phyloP scores from a whole-genome alignment of 2,329 filamentous ascomycete species.

The Orbilia ellipsospora region DNA sequence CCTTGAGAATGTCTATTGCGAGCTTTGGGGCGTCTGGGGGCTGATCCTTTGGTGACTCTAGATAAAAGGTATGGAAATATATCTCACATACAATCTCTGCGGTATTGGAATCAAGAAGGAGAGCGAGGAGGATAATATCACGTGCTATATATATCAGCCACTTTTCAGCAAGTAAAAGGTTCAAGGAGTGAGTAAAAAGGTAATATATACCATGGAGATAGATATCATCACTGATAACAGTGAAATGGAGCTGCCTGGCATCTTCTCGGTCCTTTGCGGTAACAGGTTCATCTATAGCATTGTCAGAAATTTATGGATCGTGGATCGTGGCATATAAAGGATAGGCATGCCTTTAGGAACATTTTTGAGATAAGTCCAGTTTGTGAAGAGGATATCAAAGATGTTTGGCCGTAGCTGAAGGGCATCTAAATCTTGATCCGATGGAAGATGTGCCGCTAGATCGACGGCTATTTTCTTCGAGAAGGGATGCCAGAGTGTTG shows the following conservation, averaged over 20 bases:
- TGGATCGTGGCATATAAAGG: not conserved
- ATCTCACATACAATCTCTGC: not conserved
- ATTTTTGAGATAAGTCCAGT: not conserved
- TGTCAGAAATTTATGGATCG: not conserved
- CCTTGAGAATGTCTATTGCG: not conserved
- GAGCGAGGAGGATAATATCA: slow-evolving; percentile 1
- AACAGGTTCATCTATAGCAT: not conserved
- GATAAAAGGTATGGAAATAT: slow-evolving; percentile 3
- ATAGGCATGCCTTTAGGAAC: not conserved
- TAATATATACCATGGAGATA: slow-evolving; percentile 13
- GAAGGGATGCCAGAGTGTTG: not conserved
- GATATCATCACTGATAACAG: not conserved
- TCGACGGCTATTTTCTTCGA: not conserved
- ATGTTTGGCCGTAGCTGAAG: slow-evolving; percentile 18
- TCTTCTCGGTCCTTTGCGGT: not conserved
- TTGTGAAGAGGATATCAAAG: slow-evolving; percentile 17
- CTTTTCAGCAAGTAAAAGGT: no score
- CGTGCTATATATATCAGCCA: not conserved
- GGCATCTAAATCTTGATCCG: not conserved
- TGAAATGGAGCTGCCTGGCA: slow-evolving; percentile 1
- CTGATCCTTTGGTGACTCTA: no score
- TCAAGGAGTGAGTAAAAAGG: not conserved
- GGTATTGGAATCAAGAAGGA: not conserved
- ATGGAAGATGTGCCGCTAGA: not conserved
- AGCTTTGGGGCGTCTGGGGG: not conserved